Evolutionary conservation across 1,139 yeast genomes (phyloP).

Genomic region (Pichia sp.): DNA sequence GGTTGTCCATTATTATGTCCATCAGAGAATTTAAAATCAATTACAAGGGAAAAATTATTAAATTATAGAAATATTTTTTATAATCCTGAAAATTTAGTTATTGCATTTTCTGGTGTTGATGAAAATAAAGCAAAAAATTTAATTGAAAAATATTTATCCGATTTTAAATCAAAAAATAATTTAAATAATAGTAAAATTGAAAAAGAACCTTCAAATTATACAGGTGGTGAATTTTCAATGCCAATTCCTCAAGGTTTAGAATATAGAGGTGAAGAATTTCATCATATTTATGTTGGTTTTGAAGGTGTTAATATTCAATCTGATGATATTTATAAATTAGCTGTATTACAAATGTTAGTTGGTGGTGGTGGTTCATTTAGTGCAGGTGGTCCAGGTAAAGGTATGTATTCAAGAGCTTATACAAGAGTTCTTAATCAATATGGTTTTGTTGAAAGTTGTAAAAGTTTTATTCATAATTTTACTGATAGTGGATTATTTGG

Average conservation of each 20-base stretch:
- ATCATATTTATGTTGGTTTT: constrained; percentile 81
- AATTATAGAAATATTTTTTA: constrained; percentile 64
- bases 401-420: constrained; percentile 93
- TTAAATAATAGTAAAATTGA: constrained; percentile 23
- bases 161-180: constrained; percentile 39
- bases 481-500: constrained; percentile 91
- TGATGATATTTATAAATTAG: constrained; percentile 86
- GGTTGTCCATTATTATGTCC: constrained; percentile 89
- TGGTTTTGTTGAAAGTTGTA: constrained; percentile 86
- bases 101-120: constrained; percentile 83
- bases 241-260: constrained; percentile 68
- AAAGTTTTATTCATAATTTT: constrained; percentile 85
- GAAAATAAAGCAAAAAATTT: constrained; percentile 64
- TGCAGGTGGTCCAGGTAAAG: constrained; percentile 99
- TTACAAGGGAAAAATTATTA: constrained; percentile 48
- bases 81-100: constrained; percentile 76
- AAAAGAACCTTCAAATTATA: constrained; percentile 50
- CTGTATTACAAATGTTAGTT: constrained; percentile 82
- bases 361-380: constrained; percentile 98
- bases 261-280: constrained; percentile 66
- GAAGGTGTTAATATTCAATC: constrained; percentile 81
- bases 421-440: constrained; percentile 87
- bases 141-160: constrained; percentile 60
- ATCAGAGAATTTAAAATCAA: constrained; percentile 51
- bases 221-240: constrained; percentile 71